Percentiles rank a stretch among this genome's conserved stretches.
These are phyloP conservation scores for Neurospora sp. DNA, from an alignment of 495 filamentous ascomycete species.

Conservation along the genomic window DNA sequence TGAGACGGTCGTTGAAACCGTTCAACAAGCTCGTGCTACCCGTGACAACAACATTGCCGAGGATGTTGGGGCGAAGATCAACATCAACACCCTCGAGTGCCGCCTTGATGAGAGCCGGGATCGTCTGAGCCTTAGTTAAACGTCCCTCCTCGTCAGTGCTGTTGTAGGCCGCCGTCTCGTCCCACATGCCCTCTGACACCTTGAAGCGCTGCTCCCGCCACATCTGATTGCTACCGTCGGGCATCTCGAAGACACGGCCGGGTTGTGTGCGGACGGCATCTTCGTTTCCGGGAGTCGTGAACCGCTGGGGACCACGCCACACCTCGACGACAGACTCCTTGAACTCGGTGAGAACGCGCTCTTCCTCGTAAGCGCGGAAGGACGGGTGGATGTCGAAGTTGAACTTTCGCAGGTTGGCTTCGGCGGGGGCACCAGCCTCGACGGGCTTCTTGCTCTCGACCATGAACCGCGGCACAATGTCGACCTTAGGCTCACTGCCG, in stretches of 20 bases:
- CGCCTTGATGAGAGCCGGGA: slow-evolving; percentile 71
- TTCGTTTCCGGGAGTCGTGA: slow-evolving; percentile 50
- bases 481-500: slow-evolving; percentile 63
- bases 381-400: slow-evolving; percentile 53
- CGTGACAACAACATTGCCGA: slow-evolving; percentile 87
- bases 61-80: slow-evolving; percentile 71
- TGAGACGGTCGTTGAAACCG: slow-evolving; percentile 81
- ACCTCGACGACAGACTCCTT: slow-evolving; percentile 94
- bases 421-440: slow-evolving; percentile 73
- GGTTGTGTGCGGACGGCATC: slow-evolving; percentile 55
- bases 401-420: slow-evolving; percentile 46
- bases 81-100: slow-evolving; percentile 72
- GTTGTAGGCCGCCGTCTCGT: slow-evolving; percentile 56
- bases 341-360: slow-evolving; percentile 87
- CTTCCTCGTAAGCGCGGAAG: slow-evolving; percentile 78
- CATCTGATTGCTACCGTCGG: slow-evolving; percentile 84
- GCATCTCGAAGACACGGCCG: slow-evolving; percentile 88
- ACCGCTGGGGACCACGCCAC: slow-evolving; percentile 74
- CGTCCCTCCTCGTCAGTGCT: slow-evolving; percentile 12
- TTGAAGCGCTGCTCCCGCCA: slow-evolving; percentile 80
- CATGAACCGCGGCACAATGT: slow-evolving; percentile 77
- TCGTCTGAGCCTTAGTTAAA: slow-evolving; percentile 58
- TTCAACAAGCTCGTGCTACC: slow-evolving; percentile 76
- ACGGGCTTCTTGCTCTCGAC: slow-evolving; percentile 78
- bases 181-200: slow-evolving; percentile 80